Base-by-base conservation (phyloP, 768 basidiomycete species). In the Antrodiella citrinella region DNA sequence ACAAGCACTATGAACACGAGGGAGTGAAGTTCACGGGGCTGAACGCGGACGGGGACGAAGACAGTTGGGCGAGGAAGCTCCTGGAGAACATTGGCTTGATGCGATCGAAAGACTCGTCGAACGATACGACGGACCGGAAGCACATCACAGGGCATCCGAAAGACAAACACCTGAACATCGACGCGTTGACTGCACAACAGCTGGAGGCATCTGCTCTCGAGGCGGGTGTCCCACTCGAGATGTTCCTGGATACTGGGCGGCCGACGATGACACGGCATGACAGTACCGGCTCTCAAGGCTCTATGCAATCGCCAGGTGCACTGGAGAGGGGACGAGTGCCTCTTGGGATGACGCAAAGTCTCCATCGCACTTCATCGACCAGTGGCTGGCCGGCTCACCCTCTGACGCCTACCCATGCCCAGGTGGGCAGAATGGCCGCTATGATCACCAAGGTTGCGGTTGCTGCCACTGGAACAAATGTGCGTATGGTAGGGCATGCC, bases 171-270 rank as follows among this genome's bases (percentile, higher is more conserved):
- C 67, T 90, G 12, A 87, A 89, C 60, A 56, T 85, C 30, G 75
- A 77, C 53, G 84, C 73, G 3, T 69, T 90, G 42, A 69, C 75
- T 11, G 68, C 68, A 24, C 63, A 63, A 5, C 75, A 84, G 62
- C 70, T 84, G 11, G 75, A 83, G 52, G 72, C 71, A 18, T 79
- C 84, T 2, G 81, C 84, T 3, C 68, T 81, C 56, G 86, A 88
- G 62, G 81, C 84, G 3, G 83, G 84, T 2, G 77, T 80, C 0
- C 74, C 84, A 0, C 69, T 83, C 1, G 67, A 70, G 30, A 71
- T 68, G 25, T 68, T 85, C 63, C 48, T 62, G 15, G 40, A 19
- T 18, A 15, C 42, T 4, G 26, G 46, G 4, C 52, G 39, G 0
- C 48, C 10, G 45, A 48, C 1, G 39, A 50, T 24, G 45, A 46